Percentiles rank a stretch among this genome's conserved stretches.
Evolutionary conservation across 805 yeast genomes (phyloP).

Genomic region (Sugiyamaella qingdaonensis): DNA sequence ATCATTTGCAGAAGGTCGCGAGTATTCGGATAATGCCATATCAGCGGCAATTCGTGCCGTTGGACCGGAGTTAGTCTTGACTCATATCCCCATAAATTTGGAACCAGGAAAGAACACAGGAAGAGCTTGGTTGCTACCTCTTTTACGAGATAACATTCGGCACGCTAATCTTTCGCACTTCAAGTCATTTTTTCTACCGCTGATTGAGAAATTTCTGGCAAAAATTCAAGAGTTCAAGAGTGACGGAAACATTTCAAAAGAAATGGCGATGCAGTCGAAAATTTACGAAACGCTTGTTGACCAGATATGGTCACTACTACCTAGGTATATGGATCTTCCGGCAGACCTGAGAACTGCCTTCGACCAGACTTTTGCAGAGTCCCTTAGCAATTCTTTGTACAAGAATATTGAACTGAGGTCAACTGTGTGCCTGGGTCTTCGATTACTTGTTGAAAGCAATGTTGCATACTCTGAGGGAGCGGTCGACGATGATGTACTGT

Average conservation of each 20-base stretch:
- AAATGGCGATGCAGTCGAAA: constrained; percentile 65
- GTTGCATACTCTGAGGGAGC: constrained; percentile 59
- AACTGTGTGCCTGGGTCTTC: constrained; percentile 76
- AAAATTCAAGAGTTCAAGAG: constrained; percentile 24
- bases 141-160: constrained; percentile 80
- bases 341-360: constrained; percentile 62
- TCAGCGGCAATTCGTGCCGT: constrained; percentile 71
- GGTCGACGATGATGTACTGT: constrained; percentile 50
- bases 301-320: constrained; percentile 89
- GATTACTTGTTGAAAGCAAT: constrained; percentile 73
- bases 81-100: constrained; percentile 68
- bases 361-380: constrained; percentile 71
- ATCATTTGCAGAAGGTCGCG: constrained; percentile 56
- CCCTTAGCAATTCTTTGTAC: constrained; percentile 69
- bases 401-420: constrained; percentile 71
- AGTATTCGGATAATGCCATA: constrained; percentile 75
- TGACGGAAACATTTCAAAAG: constrained; percentile 22
- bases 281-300: constrained; percentile 80
- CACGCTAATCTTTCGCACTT: constrained; percentile 66
- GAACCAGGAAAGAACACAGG: constrained; percentile 54
- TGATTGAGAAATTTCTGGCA: constrained; percentile 33
- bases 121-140: constrained; percentile 92
- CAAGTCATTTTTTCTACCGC: constrained; percentile 61
- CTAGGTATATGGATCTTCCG: constrained; percentile 86
- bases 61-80: constrained; percentile 82